Evolutionary conservation across 2,329 filamentous ascomycete genomes (phyloP).

Genomic region (Hymenoscyphus linearis): DNA sequence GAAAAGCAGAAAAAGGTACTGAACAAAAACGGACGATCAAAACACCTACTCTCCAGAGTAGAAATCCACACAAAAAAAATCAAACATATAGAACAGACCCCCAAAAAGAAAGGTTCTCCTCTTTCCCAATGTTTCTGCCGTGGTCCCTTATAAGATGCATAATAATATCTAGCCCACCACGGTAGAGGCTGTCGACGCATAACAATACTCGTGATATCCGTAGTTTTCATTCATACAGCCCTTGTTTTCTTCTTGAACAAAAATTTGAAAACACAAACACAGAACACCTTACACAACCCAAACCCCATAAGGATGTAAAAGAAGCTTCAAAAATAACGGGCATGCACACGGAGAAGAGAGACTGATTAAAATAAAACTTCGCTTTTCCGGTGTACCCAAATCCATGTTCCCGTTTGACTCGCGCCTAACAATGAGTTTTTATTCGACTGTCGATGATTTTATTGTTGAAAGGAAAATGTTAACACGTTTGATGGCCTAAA

Average conservation of each 20-base stretch:
- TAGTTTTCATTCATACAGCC: slow-evolving; percentile 10
- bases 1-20: background rate
- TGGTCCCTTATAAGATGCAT: background rate
- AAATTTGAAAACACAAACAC: background rate
- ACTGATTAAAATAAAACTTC: slow-evolving; percentile 15
- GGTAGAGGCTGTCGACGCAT: background rate
- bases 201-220: slow-evolving; percentile 8
- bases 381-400: slow-evolving; percentile 17
- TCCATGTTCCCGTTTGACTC: slow-evolving; percentile 16
- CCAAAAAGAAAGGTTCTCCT: background rate
- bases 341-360: slow-evolving; percentile 15
- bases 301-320: slow-evolving; percentile 7
- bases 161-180: background rate
- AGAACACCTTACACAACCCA: slow-evolving; percentile 2
- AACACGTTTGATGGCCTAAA: slow-evolving; percentile 13
- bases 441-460: slow-evolving; percentile 13
- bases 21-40: background rate
- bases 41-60: too few relatives aligned
- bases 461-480: slow-evolving; percentile 9
- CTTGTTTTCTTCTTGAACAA: background rate
- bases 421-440: slow-evolving; percentile 19
- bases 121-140: background rate
- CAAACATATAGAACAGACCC: background rate
- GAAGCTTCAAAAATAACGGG: background rate
- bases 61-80: too few relatives aligned